Evolutionary conservation across 345 rosid genomes (phyloP), one percentile per base, ranked within the genome.

Genomic region (Gynandropsis gynandra): DNA sequence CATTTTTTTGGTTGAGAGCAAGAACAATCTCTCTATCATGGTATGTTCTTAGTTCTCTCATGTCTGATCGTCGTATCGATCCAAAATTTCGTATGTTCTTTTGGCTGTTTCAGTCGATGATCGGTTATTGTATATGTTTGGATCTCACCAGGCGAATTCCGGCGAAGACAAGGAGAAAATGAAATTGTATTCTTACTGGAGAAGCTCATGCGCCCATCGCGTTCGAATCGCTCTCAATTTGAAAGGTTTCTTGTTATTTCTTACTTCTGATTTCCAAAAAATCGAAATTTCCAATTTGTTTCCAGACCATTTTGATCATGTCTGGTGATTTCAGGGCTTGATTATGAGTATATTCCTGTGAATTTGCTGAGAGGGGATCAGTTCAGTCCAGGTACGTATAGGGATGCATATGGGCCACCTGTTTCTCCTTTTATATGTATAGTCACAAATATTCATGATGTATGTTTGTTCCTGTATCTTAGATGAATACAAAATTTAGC

Each of bases 151-250:
- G 65, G 47, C 56, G 42, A 54, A 17, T 45, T 52, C 44, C 2
- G 63, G 58, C 9, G 16, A 19, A 18, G 70, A 59, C 44, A 55
- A 50, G 51, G 50, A 57, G n/a, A 60, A 47, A 54, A 27, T 61
- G 43, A 65, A 72, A 66, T 78, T 80, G 54, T 89, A 79, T 63
- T 79, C 83, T 32, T 76, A 77, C 74, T 85, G 80, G 78, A 68
- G 67, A 62, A 89, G 97, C 68, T 89, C 97, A 0, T 85, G 93
- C 52, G 67, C 89, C 16, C 74, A 16, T 24, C 87, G 97, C 3
- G 87, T 89, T 53, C 75, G 95, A 7, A 73, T 82, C 55, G 95
- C 83, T 7, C 95, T 89, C 70, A 62, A 74, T 61, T 52, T 89
- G 45, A 89, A 89, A 85, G 87, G 95, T 79, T 1, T 19, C 1